Base-by-base conservation (phyloP, 139 green algal genomes). In the Chlorella sp. region DNA sequence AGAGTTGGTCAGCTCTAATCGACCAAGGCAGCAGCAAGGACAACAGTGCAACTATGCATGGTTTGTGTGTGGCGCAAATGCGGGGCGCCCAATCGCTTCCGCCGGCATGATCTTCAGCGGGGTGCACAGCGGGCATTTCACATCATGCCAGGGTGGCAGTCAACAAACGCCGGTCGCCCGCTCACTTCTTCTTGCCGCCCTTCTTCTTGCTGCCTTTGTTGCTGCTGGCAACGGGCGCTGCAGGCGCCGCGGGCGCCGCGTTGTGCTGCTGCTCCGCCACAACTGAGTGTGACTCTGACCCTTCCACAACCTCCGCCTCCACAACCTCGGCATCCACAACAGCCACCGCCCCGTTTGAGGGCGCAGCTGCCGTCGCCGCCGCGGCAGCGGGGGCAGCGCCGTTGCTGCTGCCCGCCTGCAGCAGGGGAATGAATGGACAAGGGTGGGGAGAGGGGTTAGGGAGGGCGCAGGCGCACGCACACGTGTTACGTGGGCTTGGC, bases 131-230 rank as follows among this genome's bases (percentile, higher is more conserved):
- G 64, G 64, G 64, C 21, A 28, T 26, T 5, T 71, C 64, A 28
- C 21, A 32, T 28, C 21, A 71, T 71, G 21, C 64, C 21, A 32
- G 64, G 64, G n/a, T 79, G 71, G n/a, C 15, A 79, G 48, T 57
- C 48, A 42, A n/a, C 21, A 19, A 61, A 19, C 37, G 21, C 14
- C 77, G 3, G 5, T 24, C 34, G n/a, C 68, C 53, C 0, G 40
- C 42, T 86, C 71, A 89, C 39, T 75, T 53, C 69, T 39, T 81
- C 53, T 66, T 90, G 40, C 15, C 77, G 85, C 66, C 68, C 75
- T 92, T 92, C 42, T 92, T 81, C 39, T 68, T 82, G 64, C 85
- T 85, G 53, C 83, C 78, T 22, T 84, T 86, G 48, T 39, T 40
- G 68, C 83, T 84, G 87, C 53, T 37, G 18, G 32, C n/a, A 42